Base-by-base conservation (phyloP, 1,284 basidiomycete species). In the Sphaerobolus stellatus region DNA sequence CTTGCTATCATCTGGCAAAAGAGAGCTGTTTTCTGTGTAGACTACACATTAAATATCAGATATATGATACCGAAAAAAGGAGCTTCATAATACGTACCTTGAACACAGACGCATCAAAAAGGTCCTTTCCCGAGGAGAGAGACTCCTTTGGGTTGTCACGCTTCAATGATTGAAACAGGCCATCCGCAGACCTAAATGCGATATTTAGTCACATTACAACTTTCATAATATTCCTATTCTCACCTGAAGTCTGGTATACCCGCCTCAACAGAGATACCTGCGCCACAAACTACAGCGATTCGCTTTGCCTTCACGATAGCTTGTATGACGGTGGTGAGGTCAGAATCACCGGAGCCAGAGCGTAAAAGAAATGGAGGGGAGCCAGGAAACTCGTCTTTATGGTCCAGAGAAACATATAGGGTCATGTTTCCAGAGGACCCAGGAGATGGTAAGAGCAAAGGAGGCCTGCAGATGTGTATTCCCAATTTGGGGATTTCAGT, bases 201-300 rank as follows among this genome's bases (percentile, higher is more conserved):
- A 48, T 3, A 29, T 5, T 30, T 6, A 6, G 30, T 16, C 29
- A 27, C 14, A 22, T 41, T 25, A 22, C 61, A 88, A 71, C 45
- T 81, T 80, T 61, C 86, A 83, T 69, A 96, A 96, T 25, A 97
- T 75, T 20, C 94, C 94, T 41, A 84, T 16, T 16, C 46, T 22
- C 7, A 94, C 60, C 94, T 78, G 69, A 98, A 98, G 73, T 97
- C 94, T 29, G 94, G 94, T 45, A 98, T 97, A 45, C 91, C 88
- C 51, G 92, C 91, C 36, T 86, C 82, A 2, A 94, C 93, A 48
- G 92, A 94, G 58, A 97, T 92, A 29, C 94, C 94, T 50, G 94
- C 94, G 58, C 92, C 93, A 66, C 88, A 92, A 43, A 96, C 82
- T 59, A 95, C 86, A 25, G 93, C 89, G 62, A 96, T 82, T 46